Evolutionary conservation across 768 basidiomycete species (phyloP).

Genomic region (Guyanaporus albipodus): DNA sequence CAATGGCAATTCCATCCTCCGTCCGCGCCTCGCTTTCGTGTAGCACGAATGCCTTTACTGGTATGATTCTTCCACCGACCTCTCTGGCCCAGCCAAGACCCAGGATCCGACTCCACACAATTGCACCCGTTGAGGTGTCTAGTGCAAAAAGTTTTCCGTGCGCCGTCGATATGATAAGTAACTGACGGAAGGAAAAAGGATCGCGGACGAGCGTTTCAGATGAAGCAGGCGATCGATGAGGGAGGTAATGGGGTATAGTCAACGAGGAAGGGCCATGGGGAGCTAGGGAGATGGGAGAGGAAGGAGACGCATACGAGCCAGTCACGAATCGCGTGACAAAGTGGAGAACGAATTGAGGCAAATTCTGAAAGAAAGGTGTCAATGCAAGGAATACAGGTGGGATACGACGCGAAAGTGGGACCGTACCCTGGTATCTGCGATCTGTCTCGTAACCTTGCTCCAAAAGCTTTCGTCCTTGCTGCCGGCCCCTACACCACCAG

Average conservation of each 20-base stretch:
- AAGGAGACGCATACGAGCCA: conserved; percentile 56
- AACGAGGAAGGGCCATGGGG: neutral
- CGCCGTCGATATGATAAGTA: conserved; percentile 68
- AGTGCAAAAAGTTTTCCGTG: conserved; percentile 78
- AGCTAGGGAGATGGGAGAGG: conserved; percentile 27
- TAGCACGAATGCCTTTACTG: conserved; percentile 58
- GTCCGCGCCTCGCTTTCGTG: conserved; percentile 30
- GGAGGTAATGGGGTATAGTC: conserved; percentile 20
- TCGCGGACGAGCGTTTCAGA: conserved; percentile 55
- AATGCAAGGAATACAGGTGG: neutral
- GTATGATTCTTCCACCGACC: conserved; percentile 52
- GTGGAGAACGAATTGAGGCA: conserved; percentile 63
- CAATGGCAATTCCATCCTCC: conserved; percentile 1
- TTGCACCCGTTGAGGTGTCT: conserved; percentile 71
- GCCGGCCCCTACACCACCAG: conserved; percentile 2
- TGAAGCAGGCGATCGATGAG: conserved; percentile 26
- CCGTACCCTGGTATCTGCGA: conserved; percentile 53
- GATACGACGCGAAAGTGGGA: neutral
- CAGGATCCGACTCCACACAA: conserved; percentile 78
- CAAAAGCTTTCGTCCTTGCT: conserved; percentile 42
- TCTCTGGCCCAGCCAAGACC: conserved; percentile 65
- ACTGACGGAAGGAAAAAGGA: conserved; percentile 81
- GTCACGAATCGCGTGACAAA: conserved; percentile 72
- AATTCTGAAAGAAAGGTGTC: conserved; percentile 40
- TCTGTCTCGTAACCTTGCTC: conserved; percentile 51